Conservation (phyloP, 2,329 filamentous ascomycete genomes). For the Fusarium foetens region DNA sequence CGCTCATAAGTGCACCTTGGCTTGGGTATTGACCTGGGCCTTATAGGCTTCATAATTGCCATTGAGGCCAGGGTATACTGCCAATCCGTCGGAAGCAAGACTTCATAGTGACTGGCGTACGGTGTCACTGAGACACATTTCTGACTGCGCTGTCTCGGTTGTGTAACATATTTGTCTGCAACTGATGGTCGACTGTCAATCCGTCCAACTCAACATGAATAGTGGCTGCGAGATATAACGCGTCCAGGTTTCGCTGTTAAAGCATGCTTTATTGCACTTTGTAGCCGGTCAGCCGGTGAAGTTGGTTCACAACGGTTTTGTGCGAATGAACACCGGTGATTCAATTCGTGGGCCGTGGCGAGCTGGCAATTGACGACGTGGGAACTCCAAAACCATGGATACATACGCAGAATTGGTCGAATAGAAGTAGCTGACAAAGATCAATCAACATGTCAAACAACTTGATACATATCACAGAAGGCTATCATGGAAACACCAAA, state of each 20-base stretch:
- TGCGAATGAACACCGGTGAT: neutral
- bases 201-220: neutral
- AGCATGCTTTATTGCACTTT: neutral
- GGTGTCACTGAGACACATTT: neutral
- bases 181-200: neutral
- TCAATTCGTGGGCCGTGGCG: too few relatives aligned
- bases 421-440: neutral
- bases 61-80: too few relatives aligned
- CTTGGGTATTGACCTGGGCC: too few relatives aligned
- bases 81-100: neutral
- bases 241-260: too few relatives aligned
- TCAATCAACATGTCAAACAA: too few relatives aligned
- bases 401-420: too few relatives aligned
- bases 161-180: neutral
- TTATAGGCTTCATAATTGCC: neutral
- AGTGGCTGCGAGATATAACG: too few relatives aligned
- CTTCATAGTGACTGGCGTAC: neutral
- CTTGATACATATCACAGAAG: neutral
- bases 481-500: neutral
- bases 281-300: too few relatives aligned
- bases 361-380: neutral
- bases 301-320: fast-evolving
- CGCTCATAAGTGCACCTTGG: too few relatives aligned
- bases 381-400: too few relatives aligned
- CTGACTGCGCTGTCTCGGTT: neutral